These are phyloP conservation scores for Vigna trinervia DNA, from an alignment of 306 rosid genomes.

Conservation along the genomic window DNA sequence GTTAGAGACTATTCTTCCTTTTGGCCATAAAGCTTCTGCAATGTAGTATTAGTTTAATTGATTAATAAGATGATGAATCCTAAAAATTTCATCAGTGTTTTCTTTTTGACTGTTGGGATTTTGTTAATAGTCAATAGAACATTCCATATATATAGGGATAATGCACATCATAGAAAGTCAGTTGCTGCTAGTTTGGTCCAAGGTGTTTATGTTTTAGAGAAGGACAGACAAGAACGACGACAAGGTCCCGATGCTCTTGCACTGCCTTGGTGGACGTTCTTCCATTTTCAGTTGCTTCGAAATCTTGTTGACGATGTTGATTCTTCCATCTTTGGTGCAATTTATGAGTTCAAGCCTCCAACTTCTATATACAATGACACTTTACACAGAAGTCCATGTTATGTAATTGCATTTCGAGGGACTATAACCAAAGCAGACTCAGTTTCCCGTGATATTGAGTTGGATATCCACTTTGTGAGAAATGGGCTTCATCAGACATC, in stretches of 20 bases:
- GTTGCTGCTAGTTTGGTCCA: slow-evolving; percentile 94
- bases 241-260: slow-evolving; percentile 72
- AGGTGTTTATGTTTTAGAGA: slow-evolving; percentile 81
- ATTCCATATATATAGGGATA: slow-evolving; percentile 60
- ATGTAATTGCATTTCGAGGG: slow-evolving; percentile 84
- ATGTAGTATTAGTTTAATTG: slow-evolving; percentile 21
- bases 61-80: background rate
- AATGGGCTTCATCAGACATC: slow-evolving; percentile 80
- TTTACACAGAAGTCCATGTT: slow-evolving; percentile 65
- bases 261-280: slow-evolving; percentile 88
- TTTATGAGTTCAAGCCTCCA: slow-evolving; percentile 81
- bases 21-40: slow-evolving; percentile 17
- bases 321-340: slow-evolving; percentile 80
- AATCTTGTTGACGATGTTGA: slow-evolving; percentile 78
- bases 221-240: slow-evolving; percentile 78
- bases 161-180: slow-evolving; percentile 69
- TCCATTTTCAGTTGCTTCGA: slow-evolving; percentile 75
- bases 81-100: background rate
- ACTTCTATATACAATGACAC: slow-evolving; percentile 49
- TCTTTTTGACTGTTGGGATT: slow-evolving; percentile 23
- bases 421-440: slow-evolving; percentile 69
- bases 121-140: slow-evolving; percentile 11
- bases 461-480: slow-evolving; percentile 67
- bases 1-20: background rate
- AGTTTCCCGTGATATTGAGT: slow-evolving; percentile 67